Evolutionary conservation across 2,329 filamentous ascomycete genomes (phyloP), one percentile per base, ranked within the genome.

Genomic region (Colletotrichum plurivorum): DNA sequence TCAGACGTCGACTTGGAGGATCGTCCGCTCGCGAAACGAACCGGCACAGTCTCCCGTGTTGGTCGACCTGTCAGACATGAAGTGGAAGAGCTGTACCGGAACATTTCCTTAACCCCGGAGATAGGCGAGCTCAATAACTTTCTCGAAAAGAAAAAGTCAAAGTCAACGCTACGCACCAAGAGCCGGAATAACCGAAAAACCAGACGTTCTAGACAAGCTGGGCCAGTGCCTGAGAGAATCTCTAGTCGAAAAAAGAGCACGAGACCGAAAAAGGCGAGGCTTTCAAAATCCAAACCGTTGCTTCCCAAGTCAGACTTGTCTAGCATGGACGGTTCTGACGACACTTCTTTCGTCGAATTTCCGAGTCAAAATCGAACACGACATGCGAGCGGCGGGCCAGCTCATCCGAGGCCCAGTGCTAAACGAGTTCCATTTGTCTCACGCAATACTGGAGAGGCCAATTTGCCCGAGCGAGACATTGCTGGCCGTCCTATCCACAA

Each of bases 401-500:
- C 71, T 61, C 60, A 62, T 45, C 63, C 71, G 41, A 54, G 69
- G 22, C 56, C 27, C 36, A 56, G 41, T 45, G 45, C 67, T 45
- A 70, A 63, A 20, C 63, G 66, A n/a, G 15, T 53, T 49, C 67
- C 57, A 13, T 58, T 63, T 12, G 18, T 58, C 48, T 59, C 46
- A 25, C 36, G 36, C 55, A 59, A 54, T 20, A 66, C 46, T 72
- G 73, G 63, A 9, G 74, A 73, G 5, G 73, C 76, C 15, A 71
- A 61, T 15, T 70, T 76, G 16, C 75, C 76, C 5, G 72, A 77
- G 5, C 72, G 71, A 25, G 73, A 77, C 22, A 51, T 71, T 53
- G 69, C 74, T 31, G 71, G 74, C 25, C 75, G 75, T 46, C 74
- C 71, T 27, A 68, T 76, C 52, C 73, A 76, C 36, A 59, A 71